These are phyloP conservation scores for Coemansia sp. DNA, from an alignment of 192 early-diverging fungal genomes.

Conservation along the genomic window DNA sequence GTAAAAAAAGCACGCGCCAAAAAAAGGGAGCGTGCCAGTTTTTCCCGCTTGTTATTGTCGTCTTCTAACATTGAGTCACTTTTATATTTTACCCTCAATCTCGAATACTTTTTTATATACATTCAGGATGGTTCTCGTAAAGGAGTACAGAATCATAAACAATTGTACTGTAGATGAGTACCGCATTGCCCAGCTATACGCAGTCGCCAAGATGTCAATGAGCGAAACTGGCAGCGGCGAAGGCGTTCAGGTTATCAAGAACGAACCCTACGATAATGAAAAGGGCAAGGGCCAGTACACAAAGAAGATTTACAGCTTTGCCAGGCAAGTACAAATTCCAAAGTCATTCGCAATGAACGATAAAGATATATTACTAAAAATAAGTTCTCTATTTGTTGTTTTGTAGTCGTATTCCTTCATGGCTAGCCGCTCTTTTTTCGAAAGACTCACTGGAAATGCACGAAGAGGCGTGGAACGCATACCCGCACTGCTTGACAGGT, in stretches of 20 bases:
- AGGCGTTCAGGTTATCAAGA: slow-evolving; percentile 76
- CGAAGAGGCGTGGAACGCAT: slow-evolving; percentile 85
- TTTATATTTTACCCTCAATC: slow-evolving; percentile 1
- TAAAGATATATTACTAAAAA: background rate
- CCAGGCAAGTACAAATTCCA: slow-evolving; percentile 19
- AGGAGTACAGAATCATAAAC: slow-evolving; percentile 76
- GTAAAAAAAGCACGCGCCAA: background rate
- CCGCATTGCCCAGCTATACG: slow-evolving; percentile 74
- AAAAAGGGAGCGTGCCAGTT: background rate
- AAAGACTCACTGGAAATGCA: slow-evolving; percentile 67
- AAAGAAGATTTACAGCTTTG: slow-evolving; percentile 72
- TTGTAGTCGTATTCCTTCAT: slow-evolving; percentile 61
- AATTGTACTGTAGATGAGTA: slow-evolving; percentile 77
- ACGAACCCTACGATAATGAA: slow-evolving; percentile 77
- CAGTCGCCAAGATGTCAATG: slow-evolving; percentile 74
- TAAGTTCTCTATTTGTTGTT: background rate
- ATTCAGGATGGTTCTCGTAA: slow-evolving; percentile 62
- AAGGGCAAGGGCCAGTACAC: slow-evolving; percentile 78
- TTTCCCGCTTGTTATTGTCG: too few species aligned
- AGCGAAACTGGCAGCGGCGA: slow-evolving; percentile 79
- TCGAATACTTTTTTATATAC: background rate
- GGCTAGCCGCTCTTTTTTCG: slow-evolving; percentile 66
- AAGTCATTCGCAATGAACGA: background rate
- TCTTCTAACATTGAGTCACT: background rate
- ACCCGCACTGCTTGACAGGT: slow-evolving; percentile 66